A percentile compares a stretch with the other conserved stretches of the same genome.
These are phyloP conservation scores for Polyplosphaeria fusca DNA, from an alignment of 495 filamentous ascomycete genomes.

Conservation along the genomic window DNA sequence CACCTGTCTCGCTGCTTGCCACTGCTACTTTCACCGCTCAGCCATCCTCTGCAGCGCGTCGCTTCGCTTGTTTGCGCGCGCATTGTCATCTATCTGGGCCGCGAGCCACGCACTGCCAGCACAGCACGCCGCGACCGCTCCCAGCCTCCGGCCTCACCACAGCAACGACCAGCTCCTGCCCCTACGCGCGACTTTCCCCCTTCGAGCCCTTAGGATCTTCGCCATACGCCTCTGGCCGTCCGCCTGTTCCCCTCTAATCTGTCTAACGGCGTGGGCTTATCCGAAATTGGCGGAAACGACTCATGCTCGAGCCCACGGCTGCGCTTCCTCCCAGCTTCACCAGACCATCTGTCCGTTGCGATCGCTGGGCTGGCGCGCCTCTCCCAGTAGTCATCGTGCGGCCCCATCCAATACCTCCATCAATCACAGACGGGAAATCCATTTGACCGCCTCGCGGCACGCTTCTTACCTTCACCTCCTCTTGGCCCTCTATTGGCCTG, in stretches of 20 bases:
- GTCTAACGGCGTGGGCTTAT: constrained; percentile 30
- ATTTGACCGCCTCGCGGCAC: constrained; percentile 25
- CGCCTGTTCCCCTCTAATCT: constrained; percentile 31
- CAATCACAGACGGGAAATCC: constrained; percentile 9
- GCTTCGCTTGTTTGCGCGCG: constrained; percentile 26
- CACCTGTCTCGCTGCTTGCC: background rate
- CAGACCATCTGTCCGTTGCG: constrained; percentile 7
- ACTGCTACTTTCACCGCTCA: background rate
- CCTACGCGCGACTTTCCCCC: constrained; percentile 16
- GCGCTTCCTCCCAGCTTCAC: constrained; percentile 12
- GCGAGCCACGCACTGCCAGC: constrained; percentile 28
- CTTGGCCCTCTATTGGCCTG: too few relatives aligned
- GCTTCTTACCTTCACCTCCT: too few relatives aligned
- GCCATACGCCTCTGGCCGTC: constrained; percentile 4
- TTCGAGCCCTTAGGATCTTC: constrained; percentile 10
- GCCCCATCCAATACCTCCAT: constrained; percentile 8
- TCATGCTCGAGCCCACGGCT: constrained; percentile 31
- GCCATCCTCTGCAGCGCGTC: constrained; percentile 11
- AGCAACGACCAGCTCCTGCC: constrained; percentile 27
- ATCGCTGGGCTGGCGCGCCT: background rate
- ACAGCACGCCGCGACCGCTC: constrained; percentile 25
- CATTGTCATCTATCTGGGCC: constrained; percentile 22
- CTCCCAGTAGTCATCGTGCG: background rate
- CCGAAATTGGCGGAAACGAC: constrained; percentile 35
- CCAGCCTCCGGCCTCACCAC: constrained; percentile 22